Evolutionary conservation across 2,329 filamentous ascomycete genomes (phyloP).

Genomic region (Periconia macrospinosa): DNA sequence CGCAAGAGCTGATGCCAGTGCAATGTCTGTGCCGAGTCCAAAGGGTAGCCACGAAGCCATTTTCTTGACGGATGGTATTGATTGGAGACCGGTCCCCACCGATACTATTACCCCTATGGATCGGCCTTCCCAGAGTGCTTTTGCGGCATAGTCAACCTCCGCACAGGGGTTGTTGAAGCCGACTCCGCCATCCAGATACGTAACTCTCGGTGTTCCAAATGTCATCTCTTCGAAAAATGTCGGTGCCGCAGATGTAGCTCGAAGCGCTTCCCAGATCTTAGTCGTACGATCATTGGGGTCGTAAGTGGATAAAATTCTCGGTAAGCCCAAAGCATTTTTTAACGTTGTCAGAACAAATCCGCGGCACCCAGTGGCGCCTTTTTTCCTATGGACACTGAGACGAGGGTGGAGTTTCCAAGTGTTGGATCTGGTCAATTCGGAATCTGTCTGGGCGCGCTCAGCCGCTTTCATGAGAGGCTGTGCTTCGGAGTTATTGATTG

Average conservation of each 20-base stretch:
- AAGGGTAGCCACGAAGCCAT: slow-evolving; percentile 43
- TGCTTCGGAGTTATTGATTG: slow-evolving; percentile 17
- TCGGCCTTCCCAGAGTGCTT: slow-evolving; percentile 42
- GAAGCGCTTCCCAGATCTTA: slow-evolving; percentile 54
- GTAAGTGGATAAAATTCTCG: slow-evolving; percentile 41
- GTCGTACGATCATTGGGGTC: slow-evolving; percentile 44
- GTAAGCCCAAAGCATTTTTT: slow-evolving; percentile 43
- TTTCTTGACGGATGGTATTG: slow-evolving; percentile 42
- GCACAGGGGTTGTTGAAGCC: slow-evolving; percentile 55
- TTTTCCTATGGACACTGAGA: slow-evolving; percentile 37
- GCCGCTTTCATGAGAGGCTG: slow-evolving; percentile 9
- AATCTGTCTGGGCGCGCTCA: slow-evolving; percentile 19
- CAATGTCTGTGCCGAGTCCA: slow-evolving; percentile 42
- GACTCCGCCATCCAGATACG: slow-evolving; percentile 55
- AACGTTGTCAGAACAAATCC: slow-evolving; percentile 43
- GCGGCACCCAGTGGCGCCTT: slow-evolving; percentile 37
- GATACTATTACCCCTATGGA: slow-evolving; percentile 44
- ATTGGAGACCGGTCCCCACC: slow-evolving; percentile 43
- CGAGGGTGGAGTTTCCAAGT: slow-evolving; percentile 41
- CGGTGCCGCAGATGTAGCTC: slow-evolving; percentile 55
- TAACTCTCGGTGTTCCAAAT: slow-evolving; percentile 50
- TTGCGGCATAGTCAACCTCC: slow-evolving; percentile 54
- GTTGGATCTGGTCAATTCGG: slow-evolving; percentile 15
- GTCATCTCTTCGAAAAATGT: slow-evolving; percentile 56
- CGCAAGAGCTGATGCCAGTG: slow-evolving; percentile 38